Evolutionary conservation across 1,284 basidiomycete species (phyloP).

Genomic region (Leccinum pallidistipes): DNA sequence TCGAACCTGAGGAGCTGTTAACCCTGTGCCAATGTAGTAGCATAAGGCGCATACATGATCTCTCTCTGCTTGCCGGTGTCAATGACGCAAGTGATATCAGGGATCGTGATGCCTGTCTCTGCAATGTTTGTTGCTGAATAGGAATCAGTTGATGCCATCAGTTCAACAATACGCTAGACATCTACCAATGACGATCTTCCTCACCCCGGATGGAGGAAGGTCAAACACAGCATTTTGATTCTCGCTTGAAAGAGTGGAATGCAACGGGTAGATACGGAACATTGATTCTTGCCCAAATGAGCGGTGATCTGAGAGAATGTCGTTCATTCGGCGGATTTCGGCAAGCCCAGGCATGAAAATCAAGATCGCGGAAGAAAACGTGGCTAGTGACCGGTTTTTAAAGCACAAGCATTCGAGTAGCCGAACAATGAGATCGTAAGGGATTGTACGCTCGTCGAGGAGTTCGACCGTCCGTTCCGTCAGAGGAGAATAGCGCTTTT

Average conservation of each 20-base stretch:
- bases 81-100: constrained; percentile 97
- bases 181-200: constrained; percentile 91
- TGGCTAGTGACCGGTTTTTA: constrained; percentile 49
- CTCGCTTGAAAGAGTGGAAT: constrained; percentile 91
- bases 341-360: constrained; percentile 94
- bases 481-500: constrained; percentile 68
- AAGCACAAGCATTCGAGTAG: constrained; percentile 90
- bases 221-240: constrained; percentile 92
- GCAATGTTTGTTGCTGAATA: constrained; percentile 59
- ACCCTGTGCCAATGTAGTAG: constrained; percentile 2
- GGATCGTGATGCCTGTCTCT: constrained; percentile 97
- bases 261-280: constrained; percentile 89
- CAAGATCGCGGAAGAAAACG: constrained; percentile 82
- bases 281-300: constrained; percentile 64
- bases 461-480: constrained; percentile 85
- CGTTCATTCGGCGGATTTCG: constrained; percentile 90
- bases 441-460: constrained; percentile 88
- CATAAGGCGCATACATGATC: constrained; percentile 61
- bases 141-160: constrained; percentile 70
- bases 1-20: constrained; percentile 68
- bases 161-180: constrained; percentile 35
- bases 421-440: constrained; percentile 87
- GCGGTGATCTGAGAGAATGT: constrained; percentile 77
- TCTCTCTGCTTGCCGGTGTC: constrained; percentile 94
- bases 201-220: constrained; percentile 72